These are phyloP conservation scores for Exophiala xenobiotica DNA, from an alignment of 2,329 filamentous ascomycete species.

Conservation along the genomic window DNA sequence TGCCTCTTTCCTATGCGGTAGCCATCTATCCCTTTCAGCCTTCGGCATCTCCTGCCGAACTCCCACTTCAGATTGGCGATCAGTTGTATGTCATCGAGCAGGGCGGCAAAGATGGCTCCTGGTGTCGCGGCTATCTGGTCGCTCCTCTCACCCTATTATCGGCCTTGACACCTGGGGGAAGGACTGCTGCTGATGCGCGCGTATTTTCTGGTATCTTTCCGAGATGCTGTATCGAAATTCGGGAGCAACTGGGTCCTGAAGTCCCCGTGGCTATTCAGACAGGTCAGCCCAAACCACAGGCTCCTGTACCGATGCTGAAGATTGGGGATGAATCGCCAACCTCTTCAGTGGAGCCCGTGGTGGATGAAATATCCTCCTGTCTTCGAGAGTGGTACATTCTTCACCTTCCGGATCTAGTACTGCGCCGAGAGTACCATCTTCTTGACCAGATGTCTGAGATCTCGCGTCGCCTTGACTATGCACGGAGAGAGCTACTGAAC, in stretches of 20 bases:
- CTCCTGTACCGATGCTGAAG: constrained; percentile 94
- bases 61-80: constrained; percentile 95
- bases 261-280: constrained; percentile 7
- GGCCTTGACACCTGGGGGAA: constrained; percentile 84
- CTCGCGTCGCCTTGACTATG: constrained; percentile 78
- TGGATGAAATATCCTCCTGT: constrained; percentile 97
- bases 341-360: constrained; percentile 81
- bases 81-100: constrained; percentile 99
- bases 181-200: constrained; percentile 88
- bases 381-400: constrained; percentile 98
- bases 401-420: constrained; percentile 85
- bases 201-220: constrained; percentile 99
- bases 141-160: constrained; percentile 90
- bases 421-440: constrained; percentile 75
- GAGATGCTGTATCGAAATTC: constrained; percentile 87
- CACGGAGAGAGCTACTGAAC: constrained; percentile 86
- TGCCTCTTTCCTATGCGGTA: constrained; percentile 97
- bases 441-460: constrained; percentile 79
- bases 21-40: constrained; percentile 92
- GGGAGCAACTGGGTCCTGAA: constrained; percentile 72
- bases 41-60: constrained; percentile 73
- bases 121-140: constrained; percentile 93
- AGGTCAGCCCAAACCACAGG: constrained; percentile 65
- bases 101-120: constrained; percentile 77
- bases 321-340: constrained; percentile 96